Evolutionary conservation across 495 filamentous ascomycete species (phyloP), one percentile per base, ranked within the genome.

Genomic region (Penicillium paxilli): DNA sequence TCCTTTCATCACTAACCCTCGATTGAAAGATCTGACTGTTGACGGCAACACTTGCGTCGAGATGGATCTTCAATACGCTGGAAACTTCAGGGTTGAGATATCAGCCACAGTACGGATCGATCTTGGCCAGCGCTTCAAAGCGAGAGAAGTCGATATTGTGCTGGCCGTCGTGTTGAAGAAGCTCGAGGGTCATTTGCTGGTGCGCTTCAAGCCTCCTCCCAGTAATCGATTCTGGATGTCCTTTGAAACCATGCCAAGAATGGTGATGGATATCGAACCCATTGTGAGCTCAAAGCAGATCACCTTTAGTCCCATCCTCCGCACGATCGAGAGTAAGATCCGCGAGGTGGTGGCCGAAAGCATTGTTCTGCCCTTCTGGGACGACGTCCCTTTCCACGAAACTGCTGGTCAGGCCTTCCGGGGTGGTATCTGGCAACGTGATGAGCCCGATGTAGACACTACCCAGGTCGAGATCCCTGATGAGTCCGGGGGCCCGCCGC

Each of bases 271-370:
- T 19, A 91, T 98, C 44, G 89, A 97, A 65, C 94, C 94, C 5
- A 91, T 98, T 56, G 91, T 98, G 46, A 96, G 92, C 70, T 88
- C 90, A 6, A 87, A 93, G 49, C 92, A 97, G 68, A 95, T 98
- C 46, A 96, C 94, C 1, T 98, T 93, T 67, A 87, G 86, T 6
- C 82, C 96, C 41, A 93, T 98, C 42, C 80, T 97, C 11, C 87
- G 91, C 44, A 87, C 92, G 44, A 98, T 98, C 54, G 94, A 98
- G 68, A 96, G 87, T 58, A 79, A 92, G 21, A 96, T 98, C 64
- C 86, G 92, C 51, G 92, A 96, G 67, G 90, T 97, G 33, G 78
- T 98, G 47, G 90, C 85, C 2, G 94, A 98, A 71, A 96, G 91
- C 14, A 68, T 97, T 8, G 94, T 98, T n/a, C 75, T 88, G 42